Evolutionary conservation across 2,329 filamentous ascomycete species (phyloP).

Genomic region (Aspergillus piperis): DNA sequence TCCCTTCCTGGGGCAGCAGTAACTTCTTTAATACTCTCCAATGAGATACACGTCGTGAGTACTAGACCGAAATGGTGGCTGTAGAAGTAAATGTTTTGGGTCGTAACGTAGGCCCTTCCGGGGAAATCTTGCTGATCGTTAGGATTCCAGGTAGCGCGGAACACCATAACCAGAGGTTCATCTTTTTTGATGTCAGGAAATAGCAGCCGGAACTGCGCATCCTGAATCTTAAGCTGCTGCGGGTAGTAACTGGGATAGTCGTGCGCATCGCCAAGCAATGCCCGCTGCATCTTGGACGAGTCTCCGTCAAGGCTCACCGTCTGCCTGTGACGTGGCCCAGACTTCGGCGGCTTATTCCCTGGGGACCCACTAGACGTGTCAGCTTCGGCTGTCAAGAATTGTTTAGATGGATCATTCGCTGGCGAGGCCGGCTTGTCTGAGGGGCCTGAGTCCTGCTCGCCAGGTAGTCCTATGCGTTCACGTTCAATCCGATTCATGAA

Average conservation of each 20-base stretch:
- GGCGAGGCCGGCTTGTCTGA: slow-evolving; percentile 24
- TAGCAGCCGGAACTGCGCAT: slow-evolving; percentile 87
- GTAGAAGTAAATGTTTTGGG: slow-evolving; percentile 90
- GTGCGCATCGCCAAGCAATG: slow-evolving; percentile 45
- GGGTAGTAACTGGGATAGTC: slow-evolving; percentile 76
- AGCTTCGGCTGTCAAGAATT: slow-evolving; percentile 21
- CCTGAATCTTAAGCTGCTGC: slow-evolving; percentile 76
- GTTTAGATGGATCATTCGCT: slow-evolving; percentile 30
- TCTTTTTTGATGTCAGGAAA: slow-evolving; percentile 77
- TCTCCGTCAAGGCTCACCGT: slow-evolving; percentile 58
- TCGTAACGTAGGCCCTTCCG: slow-evolving; percentile 84
- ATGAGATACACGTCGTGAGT: slow-evolving; percentile 73
- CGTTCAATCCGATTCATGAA: slow-evolving; percentile 63
- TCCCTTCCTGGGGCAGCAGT: slow-evolving; percentile 86
- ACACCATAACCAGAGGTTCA: slow-evolving; percentile 87
- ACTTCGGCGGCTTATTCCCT: slow-evolving; percentile 26
- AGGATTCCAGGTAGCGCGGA: slow-evolving; percentile 84
- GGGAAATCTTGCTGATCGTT: slow-evolving; percentile 76
- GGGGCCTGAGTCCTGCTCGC: slow-evolving; percentile 23
- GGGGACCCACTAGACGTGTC: slow-evolving; percentile 25
- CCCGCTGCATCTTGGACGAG: slow-evolving; percentile 37
- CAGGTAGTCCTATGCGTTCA: slow-evolving; percentile 49
- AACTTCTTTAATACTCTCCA: slow-evolving; percentile 81
- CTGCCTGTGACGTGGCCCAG: slow-evolving; percentile 52
- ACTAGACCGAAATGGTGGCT: slow-evolving; percentile 92